Percentiles rank a stretch among this genome's conserved stretches.
These are phyloP conservation scores for Pseudocercospora ulei DNA, from an alignment of 2,329 filamentous ascomycete species.

Conservation along the genomic window DNA sequence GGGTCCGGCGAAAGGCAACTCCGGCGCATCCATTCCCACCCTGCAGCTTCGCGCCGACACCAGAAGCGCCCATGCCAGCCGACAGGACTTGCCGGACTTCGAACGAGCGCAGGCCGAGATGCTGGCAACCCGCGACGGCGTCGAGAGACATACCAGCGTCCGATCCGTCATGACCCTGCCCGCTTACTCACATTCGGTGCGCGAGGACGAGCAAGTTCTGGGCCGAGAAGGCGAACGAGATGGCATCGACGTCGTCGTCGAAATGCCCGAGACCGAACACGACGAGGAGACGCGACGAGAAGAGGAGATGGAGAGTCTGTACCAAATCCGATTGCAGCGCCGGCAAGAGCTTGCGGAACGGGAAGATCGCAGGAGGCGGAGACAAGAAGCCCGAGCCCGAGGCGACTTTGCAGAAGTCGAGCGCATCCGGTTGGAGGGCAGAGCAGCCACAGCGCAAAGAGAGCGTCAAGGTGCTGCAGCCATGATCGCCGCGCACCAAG, in stretches of 20 bases:
- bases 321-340: constrained; percentile 73
- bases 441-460: constrained; percentile 44
- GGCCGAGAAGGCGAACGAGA: constrained; percentile 82
- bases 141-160: constrained; percentile 76
- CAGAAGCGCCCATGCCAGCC: constrained; percentile 23
- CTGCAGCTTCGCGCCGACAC: constrained; percentile 24
- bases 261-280: constrained; percentile 69
- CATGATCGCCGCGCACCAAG: constrained; percentile 51
- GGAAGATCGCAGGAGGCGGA: constrained; percentile 60
- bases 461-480: constrained; percentile 35
- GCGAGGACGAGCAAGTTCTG: constrained; percentile 69
- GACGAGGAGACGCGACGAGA: constrained; percentile 71
- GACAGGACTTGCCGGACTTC: constrained; percentile 23
- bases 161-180: constrained; percentile 92
- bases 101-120: constrained; percentile 23
- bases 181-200: constrained; percentile 63
- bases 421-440: constrained; percentile 49
- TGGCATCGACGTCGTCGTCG: constrained; percentile 82
- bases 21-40: constrained; percentile 27
- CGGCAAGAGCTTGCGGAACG: constrained; percentile 66
- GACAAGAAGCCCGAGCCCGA: constrained; percentile 60
- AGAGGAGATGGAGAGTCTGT: constrained; percentile 84
- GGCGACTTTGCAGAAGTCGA: constrained; percentile 63
- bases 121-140: constrained; percentile 34
- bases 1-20: constrained; percentile 25